phyloP scores from a whole-genome alignment of 1,284 basidiomycete genomes.

The Cutaneotrichosporon spelunceum region DNA sequence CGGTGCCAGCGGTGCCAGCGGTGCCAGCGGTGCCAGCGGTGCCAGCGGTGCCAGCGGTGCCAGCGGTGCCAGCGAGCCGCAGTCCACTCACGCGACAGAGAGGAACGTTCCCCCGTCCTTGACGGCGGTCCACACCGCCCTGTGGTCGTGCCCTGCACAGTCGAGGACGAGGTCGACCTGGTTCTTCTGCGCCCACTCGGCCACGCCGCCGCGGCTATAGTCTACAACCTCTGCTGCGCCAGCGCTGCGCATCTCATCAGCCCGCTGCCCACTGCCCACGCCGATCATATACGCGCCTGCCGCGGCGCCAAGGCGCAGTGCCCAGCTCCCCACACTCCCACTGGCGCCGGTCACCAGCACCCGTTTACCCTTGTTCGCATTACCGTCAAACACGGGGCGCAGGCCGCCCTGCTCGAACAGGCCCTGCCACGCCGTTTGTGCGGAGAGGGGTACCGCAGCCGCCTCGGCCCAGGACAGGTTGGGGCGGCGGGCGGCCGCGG shows the following conservation, averaged over 20 bases:
- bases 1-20: too few species aligned
- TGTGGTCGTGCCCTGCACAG: slow-evolving; percentile 12
- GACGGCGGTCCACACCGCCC: slow-evolving; percentile 11
- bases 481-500: slow-evolving; percentile 14
- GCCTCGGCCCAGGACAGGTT: slow-evolving; percentile 17
- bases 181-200: neutral
- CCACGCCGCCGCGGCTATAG: slow-evolving; percentile 4
- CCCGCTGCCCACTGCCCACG: neutral
- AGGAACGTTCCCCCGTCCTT: slow-evolving; percentile 15
- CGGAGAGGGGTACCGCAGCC: slow-evolving; percentile 16
- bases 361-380: neutral
- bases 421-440: slow-evolving; percentile 20
- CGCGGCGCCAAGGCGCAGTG: slow-evolving; percentile 8
- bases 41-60: too few species aligned
- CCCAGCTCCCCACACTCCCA: slow-evolving; percentile 18
- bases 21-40: too few species aligned
- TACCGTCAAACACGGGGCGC: neutral
- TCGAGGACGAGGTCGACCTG: slow-evolving; percentile 19
- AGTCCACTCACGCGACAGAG: slow-evolving; percentile 10
- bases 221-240: slow-evolving; percentile 15
- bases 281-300: slow-evolving; percentile 17
- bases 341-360: slow-evolving; percentile 17
- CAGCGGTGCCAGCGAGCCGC: neutral
- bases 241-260: neutral
- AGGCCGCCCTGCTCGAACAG: slow-evolving; percentile 18